Percentiles rank a stretch among this genome's conserved stretches.
Evolutionary conservation across 164 flowering plant species (phyloP).

Genomic region (Macadamia integrifolia): DNA sequence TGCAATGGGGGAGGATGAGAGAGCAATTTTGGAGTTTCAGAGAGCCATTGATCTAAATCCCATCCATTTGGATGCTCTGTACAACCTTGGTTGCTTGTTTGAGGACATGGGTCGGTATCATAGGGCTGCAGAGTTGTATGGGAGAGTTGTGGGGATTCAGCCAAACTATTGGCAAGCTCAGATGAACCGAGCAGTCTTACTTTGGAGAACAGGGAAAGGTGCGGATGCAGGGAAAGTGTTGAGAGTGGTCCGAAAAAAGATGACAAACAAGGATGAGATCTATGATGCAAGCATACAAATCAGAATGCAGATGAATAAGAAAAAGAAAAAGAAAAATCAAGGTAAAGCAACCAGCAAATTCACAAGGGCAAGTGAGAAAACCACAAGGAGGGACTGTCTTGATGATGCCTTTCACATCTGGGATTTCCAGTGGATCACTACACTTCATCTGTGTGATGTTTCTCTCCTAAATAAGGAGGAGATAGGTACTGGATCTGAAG

Average conservation of each 20-base stretch:
- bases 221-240: constrained; percentile 13
- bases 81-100: constrained; percentile 17
- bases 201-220: constrained; percentile 15
- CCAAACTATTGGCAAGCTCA: constrained; percentile 22
- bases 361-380: constrained; percentile 1
- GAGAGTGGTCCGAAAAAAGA: constrained; percentile 16
- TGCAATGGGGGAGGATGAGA: constrained; percentile 18
- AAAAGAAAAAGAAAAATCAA: neutral
- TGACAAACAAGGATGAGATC: constrained; percentile 18
- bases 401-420: constrained; percentile 11
- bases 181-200: constrained; percentile 11
- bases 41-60: constrained; percentile 20
- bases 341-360: constrained; percentile 13
- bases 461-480: constrained; percentile 11
- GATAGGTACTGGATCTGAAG: neutral
- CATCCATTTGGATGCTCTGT: constrained; percentile 15
- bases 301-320: neutral
- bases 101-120: constrained; percentile 14
- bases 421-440: constrained; percentile 12
- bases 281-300: constrained; percentile 21
- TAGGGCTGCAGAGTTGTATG: constrained; percentile 19
- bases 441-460: constrained; percentile 8
- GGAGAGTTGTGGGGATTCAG: constrained; percentile 10
- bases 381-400: constrained; percentile 4
- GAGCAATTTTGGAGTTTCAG: constrained; percentile 17